Evolutionary conservation across 2,329 filamentous ascomycete species (phyloP), one percentile per base, ranked within the genome.

Genomic region (Penicillium sp.): DNA sequence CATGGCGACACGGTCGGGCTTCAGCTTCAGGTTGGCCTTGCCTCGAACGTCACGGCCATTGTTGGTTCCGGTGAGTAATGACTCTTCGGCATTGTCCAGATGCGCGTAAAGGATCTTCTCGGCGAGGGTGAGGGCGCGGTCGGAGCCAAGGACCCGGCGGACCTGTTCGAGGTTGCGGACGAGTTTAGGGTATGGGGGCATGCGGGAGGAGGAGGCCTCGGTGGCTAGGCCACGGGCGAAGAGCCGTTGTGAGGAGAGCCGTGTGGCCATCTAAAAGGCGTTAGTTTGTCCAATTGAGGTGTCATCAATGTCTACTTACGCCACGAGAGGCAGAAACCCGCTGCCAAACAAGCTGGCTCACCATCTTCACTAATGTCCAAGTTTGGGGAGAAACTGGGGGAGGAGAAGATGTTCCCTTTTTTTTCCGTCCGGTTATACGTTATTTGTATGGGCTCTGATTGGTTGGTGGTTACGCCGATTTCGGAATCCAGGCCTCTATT

Each of bases 101-200:
- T 99, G 94, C 69, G 93, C 91, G 81, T 97, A 99, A 58, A 99
- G 84, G 70, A 99, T 97, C 84, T 99, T 99, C 79, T 99, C 94
- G 62, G 94, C 92, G 57, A 99, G 85, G 2, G 93, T 97, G 59
- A 99, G 85, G 56, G 82, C 75, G 31, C 83, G 78, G 17, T 75
- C 75, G 9, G 81, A 77, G 49, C 88, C 89, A 35, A 97, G 83
- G 10, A 96, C 85, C 54, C 84, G 83, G 54, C 86, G 82, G 33
- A 96, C 93, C 71, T 91, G 82, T 62, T 85, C 81, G 62, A 96
- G 88, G 67, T 88, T 90, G 70, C 83, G 84, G 72, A 93, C 83
- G 51, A 96, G 89, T 76, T 88, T 92, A 67, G 88, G 82, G 77
- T 97, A 97, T 29, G 90, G 90, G 47, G 91, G 90, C 64, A 84